Evolutionary conservation across 2,329 filamentous ascomycete genomes (phyloP).

Genomic region (Gremmenia infestans): DNA sequence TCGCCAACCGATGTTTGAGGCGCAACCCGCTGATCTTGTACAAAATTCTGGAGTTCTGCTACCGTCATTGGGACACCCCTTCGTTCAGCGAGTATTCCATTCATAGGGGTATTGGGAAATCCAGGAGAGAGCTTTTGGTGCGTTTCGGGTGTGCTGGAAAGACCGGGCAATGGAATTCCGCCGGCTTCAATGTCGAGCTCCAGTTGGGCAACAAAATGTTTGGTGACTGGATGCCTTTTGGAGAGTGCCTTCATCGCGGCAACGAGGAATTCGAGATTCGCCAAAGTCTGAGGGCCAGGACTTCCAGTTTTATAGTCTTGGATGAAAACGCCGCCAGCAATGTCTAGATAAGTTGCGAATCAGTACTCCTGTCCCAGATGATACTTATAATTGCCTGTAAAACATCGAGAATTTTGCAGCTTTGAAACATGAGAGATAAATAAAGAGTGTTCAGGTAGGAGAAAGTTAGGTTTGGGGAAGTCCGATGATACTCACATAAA

Average conservation of each 20-base stretch:
- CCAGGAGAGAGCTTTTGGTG: not conserved
- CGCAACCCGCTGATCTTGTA: too few relatives aligned
- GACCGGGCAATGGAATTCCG: slow-evolving; percentile 3
- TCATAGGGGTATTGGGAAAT: slow-evolving; percentile 10
- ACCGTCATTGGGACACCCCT: slow-evolving; percentile 17
- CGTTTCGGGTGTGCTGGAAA: not conserved
- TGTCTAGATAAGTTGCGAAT: slow-evolving; percentile 31
- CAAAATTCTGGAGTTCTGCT: not conserved
- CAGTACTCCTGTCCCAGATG: not conserved
- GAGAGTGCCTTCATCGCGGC: slow-evolving; percentile 74
- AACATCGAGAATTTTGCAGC: too few relatives aligned
- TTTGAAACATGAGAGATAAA: too few relatives aligned
- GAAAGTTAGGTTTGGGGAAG: too few relatives aligned
- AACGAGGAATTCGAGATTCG: slow-evolving; percentile 68
- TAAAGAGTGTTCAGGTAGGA: too few relatives aligned
- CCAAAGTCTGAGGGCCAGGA: slow-evolving; percentile 24
- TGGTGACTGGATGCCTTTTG: slow-evolving; percentile 67
- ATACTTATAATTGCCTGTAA: too few relatives aligned
- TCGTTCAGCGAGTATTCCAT: slow-evolving; percentile 12
- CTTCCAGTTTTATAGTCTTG: slow-evolving; percentile 55
- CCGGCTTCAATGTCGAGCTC: slow-evolving; percentile 67
- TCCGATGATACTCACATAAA: slow-evolving; percentile 43
- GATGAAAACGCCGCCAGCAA: slow-evolving; percentile 79
- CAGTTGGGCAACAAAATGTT: slow-evolving; percentile 79
- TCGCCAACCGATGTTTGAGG: too few relatives aligned